A percentile compares a stretch with the other conserved stretches of the same genome.
These are phyloP conservation scores for Picochlorum sp. DNA, from an alignment of 139 green algal genomes.

Conservation along the genomic window DNA sequence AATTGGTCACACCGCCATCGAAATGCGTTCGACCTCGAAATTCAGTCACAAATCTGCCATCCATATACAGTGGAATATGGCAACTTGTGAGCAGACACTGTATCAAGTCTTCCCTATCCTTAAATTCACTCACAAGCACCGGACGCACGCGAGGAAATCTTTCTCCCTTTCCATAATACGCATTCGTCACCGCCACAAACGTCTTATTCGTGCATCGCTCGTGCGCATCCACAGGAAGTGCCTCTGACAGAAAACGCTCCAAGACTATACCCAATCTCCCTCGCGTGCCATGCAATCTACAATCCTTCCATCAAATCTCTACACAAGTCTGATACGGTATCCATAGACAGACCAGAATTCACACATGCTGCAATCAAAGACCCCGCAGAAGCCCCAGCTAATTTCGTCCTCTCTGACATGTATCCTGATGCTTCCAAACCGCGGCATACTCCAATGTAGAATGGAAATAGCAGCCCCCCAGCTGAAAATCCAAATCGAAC, in stretches of 20 bases:
- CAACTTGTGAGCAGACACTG: constrained; percentile 62
- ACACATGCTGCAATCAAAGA: constrained; percentile 64
- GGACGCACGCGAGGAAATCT: constrained; percentile 18
- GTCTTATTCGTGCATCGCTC: constrained; percentile 22
- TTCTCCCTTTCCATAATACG: constrained; percentile 1
- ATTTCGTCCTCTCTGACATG: constrained; percentile 33
- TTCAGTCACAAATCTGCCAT: constrained; percentile 9
- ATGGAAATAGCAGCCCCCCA: constrained; percentile 55
- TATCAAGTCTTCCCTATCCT: constrained; percentile 64
- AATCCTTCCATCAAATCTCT: constrained; percentile 38
- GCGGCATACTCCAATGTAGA: constrained; percentile 49
- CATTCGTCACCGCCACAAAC: constrained; percentile 41
- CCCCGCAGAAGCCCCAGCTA: constrained; percentile 64
- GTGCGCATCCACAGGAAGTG: constrained; percentile 49
- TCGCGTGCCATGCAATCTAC: constrained; percentile 39
- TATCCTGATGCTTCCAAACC: constrained; percentile 35
- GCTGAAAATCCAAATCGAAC: constrained; percentile 29
- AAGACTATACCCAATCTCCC: constrained; percentile 39
- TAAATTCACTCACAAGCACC: constrained; percentile 49
- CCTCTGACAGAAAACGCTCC: constrained; percentile 23
- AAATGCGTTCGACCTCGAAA: constrained; percentile 50
- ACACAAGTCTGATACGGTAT: constrained; percentile 30
- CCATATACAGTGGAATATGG: constrained; percentile 55
- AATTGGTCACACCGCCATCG: constrained; percentile 78
- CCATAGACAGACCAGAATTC: constrained; percentile 39